Percentiles rank a stretch among this genome's conserved stretches.
phyloP scores from a whole-genome alignment of 805 yeast genomes.

The Candida silvicultrix region DNA sequence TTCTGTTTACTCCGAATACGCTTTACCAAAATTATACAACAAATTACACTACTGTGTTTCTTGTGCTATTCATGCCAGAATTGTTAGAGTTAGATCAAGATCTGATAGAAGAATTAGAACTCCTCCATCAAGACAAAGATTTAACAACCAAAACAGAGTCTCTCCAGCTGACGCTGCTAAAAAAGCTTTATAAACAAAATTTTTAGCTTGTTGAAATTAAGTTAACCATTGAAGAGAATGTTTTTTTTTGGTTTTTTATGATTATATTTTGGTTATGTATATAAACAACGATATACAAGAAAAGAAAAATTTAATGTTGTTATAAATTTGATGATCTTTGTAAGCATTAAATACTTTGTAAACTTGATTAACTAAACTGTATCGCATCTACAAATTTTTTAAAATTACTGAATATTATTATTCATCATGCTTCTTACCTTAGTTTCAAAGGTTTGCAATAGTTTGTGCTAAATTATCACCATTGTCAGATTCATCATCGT shows the following conservation, averaged over 20 bases:
- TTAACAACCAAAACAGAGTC: slow-evolving; percentile 92
- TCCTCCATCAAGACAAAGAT: slow-evolving; percentile 99
- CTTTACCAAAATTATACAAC: slow-evolving; percentile 99
- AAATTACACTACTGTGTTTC: slow-evolving; percentile 99
- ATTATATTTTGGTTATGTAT: not conserved
- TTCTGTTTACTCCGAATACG: slow-evolving; percentile 98
- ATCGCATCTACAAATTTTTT: not conserved
- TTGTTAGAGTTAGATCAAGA: slow-evolving; percentile 99
- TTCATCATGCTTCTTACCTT: no score
- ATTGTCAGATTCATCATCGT: not conserved
- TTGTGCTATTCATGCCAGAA: slow-evolving; percentile 99
- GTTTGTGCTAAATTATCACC: slow-evolving; percentile 13
- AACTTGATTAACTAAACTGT: not conserved
- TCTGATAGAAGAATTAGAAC: slow-evolving; percentile 97
- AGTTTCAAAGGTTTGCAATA: slow-evolving; percentile 14
- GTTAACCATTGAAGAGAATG: no score
- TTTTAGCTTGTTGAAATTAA: slow-evolving; percentile 7
- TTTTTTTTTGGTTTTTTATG: not conserved
- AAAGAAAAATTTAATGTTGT: not conserved
- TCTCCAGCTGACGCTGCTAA: slow-evolving; percentile 97
- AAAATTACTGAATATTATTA: no score
- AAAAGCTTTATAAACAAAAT: slow-evolving; percentile 75
- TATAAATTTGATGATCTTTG: not conserved
- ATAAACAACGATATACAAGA: not conserved
- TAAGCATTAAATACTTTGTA: not conserved